These are phyloP conservation scores for Aspergillus neotritici DNA, from an alignment of 2,329 filamentous ascomycete species.

Conservation along the genomic window DNA sequence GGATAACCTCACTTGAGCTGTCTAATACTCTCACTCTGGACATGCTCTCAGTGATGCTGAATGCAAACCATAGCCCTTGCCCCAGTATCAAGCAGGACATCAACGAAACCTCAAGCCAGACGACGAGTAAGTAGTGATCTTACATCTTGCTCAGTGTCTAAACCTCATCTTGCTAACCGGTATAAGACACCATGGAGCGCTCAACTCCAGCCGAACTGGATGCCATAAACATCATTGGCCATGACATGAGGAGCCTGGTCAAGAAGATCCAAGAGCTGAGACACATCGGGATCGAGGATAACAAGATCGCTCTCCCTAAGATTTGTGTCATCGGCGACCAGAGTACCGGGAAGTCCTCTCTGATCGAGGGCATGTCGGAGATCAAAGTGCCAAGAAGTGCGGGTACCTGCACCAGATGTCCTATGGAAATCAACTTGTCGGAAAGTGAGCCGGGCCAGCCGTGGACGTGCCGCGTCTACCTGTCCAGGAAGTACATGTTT, in stretches of 20 bases:
- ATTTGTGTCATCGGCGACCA: conserved; percentile 82
- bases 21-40: too few relatives aligned
- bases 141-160: too few relatives aligned
- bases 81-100: too few relatives aligned
- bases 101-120: too few relatives aligned
- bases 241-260: conserved; percentile 35
- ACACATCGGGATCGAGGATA: conserved; percentile 65
- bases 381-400: conserved; percentile 66
- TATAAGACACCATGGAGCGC: background rate
- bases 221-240: conserved; percentile 24
- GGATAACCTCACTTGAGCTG: too few relatives aligned
- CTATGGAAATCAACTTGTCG: conserved; percentile 70
- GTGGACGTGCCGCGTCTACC: conserved; percentile 64
- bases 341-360: conserved; percentile 71
- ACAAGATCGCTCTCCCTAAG: conserved; percentile 63
- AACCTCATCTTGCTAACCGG: too few relatives aligned
- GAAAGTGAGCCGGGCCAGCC: conserved; percentile 38
- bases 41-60: too few relatives aligned
- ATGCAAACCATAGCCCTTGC: too few relatives aligned
- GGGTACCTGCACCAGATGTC: conserved; percentile 74
- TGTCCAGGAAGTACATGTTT: conserved; percentile 62
- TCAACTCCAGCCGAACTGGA: conserved; percentile 3
- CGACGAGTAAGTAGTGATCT: too few relatives aligned
- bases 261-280: conserved; percentile 55
- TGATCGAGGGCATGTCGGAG: conserved; percentile 57